Evolutionary conservation across 495 filamentous ascomycete genomes (phyloP).

Genomic region (Hyaloscypha bicolor): DNA sequence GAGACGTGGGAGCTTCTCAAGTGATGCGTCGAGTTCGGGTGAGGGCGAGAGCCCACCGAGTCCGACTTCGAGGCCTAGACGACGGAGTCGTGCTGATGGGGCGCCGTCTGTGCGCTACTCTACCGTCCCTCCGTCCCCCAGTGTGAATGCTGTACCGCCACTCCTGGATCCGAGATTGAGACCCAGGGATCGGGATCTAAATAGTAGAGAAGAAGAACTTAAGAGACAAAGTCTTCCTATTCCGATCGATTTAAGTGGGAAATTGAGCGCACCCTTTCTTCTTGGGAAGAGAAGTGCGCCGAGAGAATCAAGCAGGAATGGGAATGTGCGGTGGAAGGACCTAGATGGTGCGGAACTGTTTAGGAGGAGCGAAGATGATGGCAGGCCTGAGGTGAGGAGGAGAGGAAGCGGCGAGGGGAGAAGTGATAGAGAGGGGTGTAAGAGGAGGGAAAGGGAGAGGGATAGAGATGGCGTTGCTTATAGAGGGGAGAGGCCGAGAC

Average conservation of each 20-base stretch:
- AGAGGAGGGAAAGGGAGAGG: conserved; percentile 17
- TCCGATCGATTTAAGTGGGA: conserved; percentile 26
- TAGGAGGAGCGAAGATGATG: conserved; percentile 4
- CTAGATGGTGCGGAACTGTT: conserved; percentile 13
- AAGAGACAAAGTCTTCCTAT: conserved; percentile 24
- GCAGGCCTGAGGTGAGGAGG: background rate
- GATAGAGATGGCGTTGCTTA: conserved; percentile 8
- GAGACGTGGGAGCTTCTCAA: conserved; percentile 11
- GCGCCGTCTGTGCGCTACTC: conserved; percentile 1
- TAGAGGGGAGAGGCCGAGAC: background rate
- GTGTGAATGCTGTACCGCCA: background rate
- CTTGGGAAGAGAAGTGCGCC: conserved; percentile 14
- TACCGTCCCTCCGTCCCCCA: background rate
- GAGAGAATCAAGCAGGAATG: background rate
- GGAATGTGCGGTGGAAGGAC: conserved; percentile 30
- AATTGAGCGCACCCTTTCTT: conserved; percentile 30
- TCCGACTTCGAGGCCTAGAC: background rate
- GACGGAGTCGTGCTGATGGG: background rate
- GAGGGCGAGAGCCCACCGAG: conserved; percentile 3
- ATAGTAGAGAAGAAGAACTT: conserved; percentile 13
- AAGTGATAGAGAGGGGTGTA: background rate
- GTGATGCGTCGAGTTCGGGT: background rate
- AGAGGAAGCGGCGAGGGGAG: conserved; percentile 4
- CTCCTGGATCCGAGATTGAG: conserved; percentile 11
- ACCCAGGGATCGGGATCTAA: conserved; percentile 6